Conservation (phyloP, 208 protist species). For the Acanthamoeba lenticulata region DNA sequence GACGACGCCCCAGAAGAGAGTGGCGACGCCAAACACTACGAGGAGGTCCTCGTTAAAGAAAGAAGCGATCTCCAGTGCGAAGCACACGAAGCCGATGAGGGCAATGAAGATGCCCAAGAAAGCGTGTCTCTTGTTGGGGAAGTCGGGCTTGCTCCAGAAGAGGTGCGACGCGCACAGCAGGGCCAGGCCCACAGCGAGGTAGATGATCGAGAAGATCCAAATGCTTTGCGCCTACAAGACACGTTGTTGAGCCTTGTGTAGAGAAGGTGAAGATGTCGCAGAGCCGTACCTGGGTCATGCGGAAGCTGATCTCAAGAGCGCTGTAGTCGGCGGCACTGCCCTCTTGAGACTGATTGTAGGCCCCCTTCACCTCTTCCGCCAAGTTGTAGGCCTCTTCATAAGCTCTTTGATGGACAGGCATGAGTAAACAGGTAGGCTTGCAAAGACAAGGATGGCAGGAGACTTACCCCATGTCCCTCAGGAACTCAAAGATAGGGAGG, state of each 20-base stretch:
- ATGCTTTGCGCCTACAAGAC: constrained; percentile 34
- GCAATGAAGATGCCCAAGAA: constrained; percentile 4
- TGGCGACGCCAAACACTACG: background rate
- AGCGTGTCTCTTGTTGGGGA: constrained; percentile 35
- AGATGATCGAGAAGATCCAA: constrained; percentile 45
- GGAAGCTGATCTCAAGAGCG: constrained; percentile 30
- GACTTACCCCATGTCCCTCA: constrained; percentile 19
- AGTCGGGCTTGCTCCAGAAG: constrained; percentile 18
- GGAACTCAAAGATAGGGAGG: constrained; percentile 41
- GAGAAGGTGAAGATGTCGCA: background rate
- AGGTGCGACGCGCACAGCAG: background rate
- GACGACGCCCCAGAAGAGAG: constrained; percentile 49
- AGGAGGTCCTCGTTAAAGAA: constrained; percentile 19
- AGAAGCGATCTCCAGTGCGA: constrained; percentile 1
- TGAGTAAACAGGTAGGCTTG: too few species aligned
- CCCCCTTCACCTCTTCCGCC: background rate
- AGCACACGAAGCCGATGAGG: background rate
- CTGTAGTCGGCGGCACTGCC: background rate
- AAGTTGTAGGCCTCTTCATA: constrained; percentile 52
- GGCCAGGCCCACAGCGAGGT: background rate
- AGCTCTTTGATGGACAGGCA: too few species aligned
- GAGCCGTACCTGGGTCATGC: background rate
- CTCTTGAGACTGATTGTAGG: background rate
- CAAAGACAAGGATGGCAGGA: too few species aligned
- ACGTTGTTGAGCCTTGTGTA: background rate